Conservation (phyloP, 1,139 yeast genomes). For the Magnusiomyces suaveolens region DNA sequence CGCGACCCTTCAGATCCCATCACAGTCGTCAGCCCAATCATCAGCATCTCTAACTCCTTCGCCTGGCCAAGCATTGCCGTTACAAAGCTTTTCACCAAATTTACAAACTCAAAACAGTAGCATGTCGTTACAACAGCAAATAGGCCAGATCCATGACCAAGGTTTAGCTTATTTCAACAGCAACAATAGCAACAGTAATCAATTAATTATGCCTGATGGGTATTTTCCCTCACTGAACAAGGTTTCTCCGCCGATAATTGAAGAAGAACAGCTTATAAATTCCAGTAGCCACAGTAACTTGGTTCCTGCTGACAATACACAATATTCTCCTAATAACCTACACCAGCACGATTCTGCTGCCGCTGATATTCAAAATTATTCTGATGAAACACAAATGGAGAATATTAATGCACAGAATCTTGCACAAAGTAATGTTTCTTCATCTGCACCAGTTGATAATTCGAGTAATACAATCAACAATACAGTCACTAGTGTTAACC, state of each 20-base stretch:
- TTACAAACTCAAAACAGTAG: neutral
- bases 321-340: neutral
- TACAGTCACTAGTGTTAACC: neutral
- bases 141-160: constrained; percentile 11
- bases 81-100: neutral
- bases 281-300: too few relatives aligned
- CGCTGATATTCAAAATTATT: neutral
- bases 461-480: neutral
- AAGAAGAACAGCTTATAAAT: too few relatives aligned
- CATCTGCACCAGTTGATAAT: neutral
- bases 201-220: neutral
- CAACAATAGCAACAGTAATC: too few relatives aligned
- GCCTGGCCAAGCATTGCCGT: neutral
- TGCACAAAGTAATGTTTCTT: neutral
- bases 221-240: neutral
- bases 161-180: neutral
- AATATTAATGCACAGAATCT: neutral
- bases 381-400: neutral
- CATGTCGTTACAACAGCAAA: constrained; percentile 10
- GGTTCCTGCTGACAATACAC: neutral
- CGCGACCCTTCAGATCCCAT: too few relatives aligned
- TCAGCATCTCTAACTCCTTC: neutral
- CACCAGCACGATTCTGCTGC: neutral
- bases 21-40: neutral
- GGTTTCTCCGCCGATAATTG: neutral